These are phyloP conservation scores for Neofusicoccum parvum DNA, from an alignment of 2,329 filamentous ascomycete species.

Conservation along the genomic window DNA sequence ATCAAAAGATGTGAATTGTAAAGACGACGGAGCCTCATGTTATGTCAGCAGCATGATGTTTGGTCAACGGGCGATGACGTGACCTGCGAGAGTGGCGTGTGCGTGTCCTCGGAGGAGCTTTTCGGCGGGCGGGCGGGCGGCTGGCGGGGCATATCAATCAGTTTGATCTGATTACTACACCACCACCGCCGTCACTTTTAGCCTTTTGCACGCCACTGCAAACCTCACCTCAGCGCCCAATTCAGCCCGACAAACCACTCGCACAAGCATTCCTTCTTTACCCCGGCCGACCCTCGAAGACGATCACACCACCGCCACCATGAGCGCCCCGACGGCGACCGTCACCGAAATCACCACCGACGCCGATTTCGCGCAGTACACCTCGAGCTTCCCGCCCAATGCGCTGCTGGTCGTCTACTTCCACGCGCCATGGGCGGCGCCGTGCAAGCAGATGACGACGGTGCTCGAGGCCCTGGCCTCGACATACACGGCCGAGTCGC, in stretches of 20 bases:
- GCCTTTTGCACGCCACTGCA: constrained; percentile 1
- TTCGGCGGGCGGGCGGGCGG: background rate
- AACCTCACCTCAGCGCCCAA: background rate
- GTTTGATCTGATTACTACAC: constrained; percentile 13
- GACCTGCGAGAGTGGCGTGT: constrained; percentile 1
- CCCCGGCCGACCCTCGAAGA: background rate
- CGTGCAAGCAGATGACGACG: constrained; percentile 90
- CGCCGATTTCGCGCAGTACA: constrained; percentile 70
- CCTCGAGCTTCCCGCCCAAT: constrained; percentile 58
- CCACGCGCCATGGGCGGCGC: constrained; percentile 94
- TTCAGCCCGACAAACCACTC: background rate
- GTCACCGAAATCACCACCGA: constrained; percentile 77
- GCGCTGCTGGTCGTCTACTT: constrained; percentile 87
- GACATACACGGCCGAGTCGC: constrained; percentile 73
- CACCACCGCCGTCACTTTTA: constrained; percentile 6
- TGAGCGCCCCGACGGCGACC: constrained; percentile 41
- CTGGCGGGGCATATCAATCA: constrained; percentile 15
- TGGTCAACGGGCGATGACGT: constrained; percentile 9
- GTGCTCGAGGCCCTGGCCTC: constrained; percentile 83
- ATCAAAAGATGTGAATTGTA: background rate
- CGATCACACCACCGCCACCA: background rate
- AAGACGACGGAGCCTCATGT: background rate
- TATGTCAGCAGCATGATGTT: background rate
- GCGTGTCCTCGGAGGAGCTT: constrained; percentile 14
- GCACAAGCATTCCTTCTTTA: background rate